Evolutionary conservation across 768 basidiomycete species (phyloP).

Genomic region (Calvatia gigantea): DNA sequence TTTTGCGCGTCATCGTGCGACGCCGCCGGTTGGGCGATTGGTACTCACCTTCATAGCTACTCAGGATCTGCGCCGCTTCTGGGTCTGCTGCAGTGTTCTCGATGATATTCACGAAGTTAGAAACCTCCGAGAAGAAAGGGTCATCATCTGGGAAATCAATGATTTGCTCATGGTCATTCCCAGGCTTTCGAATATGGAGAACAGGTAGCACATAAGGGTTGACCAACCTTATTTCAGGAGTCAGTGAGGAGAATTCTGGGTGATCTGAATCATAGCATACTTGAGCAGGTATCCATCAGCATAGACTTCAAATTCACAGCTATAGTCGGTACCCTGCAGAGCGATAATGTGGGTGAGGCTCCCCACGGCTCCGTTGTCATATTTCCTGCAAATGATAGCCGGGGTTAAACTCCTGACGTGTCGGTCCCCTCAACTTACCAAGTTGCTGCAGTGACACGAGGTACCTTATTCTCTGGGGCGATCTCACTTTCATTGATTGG

Average conservation of each 20-base stretch:
- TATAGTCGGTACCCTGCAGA: constrained; percentile 90
- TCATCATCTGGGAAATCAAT: constrained; percentile 79
- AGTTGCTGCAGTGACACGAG: constrained; percentile 87
- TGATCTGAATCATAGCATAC: constrained; percentile 38
- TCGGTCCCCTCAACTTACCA: constrained; percentile 48
- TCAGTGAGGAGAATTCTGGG: background rate
- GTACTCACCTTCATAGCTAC: constrained; percentile 72
- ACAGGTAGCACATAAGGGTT: constrained; percentile 94
- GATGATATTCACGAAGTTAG: constrained; percentile 84
- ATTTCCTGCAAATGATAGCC: constrained; percentile 61
- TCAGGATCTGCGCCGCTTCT: constrained; percentile 75
- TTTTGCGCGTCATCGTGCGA: background rate
- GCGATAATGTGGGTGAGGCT: constrained; percentile 87
- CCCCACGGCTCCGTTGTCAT: constrained; percentile 91
- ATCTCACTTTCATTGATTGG: constrained; percentile 83
- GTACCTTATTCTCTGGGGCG: constrained; percentile 84
- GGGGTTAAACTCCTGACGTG: background rate
- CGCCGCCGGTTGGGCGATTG: background rate
- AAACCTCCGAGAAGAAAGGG: constrained; percentile 92
- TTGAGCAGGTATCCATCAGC: constrained; percentile 91
- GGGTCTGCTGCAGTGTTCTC: constrained; percentile 89
- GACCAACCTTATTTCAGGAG: constrained; percentile 50
- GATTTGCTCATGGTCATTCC: constrained; percentile 71
- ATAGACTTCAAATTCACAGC: constrained; percentile 91
- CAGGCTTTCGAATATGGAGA: constrained; percentile 82